phyloP scores from a whole-genome alignment of 768 basidiomycete species.

The Trametes elegans region DNA sequence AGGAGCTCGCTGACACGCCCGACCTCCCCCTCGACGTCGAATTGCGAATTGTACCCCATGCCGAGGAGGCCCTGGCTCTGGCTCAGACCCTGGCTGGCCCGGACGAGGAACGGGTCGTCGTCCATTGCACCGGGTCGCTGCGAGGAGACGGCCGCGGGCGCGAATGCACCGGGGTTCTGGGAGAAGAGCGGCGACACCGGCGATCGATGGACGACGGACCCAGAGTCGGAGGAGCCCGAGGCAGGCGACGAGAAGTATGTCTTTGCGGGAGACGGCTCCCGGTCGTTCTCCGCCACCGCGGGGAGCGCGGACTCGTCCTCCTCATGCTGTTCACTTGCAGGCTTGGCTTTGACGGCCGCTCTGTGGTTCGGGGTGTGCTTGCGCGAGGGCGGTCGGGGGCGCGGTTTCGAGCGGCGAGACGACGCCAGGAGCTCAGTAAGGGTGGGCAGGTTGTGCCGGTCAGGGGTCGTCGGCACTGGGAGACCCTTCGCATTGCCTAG shows the following conservation, averaged over 20 bases:
- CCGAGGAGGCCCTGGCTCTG: slow-evolving; percentile 26
- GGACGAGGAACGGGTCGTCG: slow-evolving; percentile 11
- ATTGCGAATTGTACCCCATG: slow-evolving; percentile 55
- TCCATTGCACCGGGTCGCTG: slow-evolving; percentile 26
- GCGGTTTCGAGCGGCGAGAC: slow-evolving; percentile 35
- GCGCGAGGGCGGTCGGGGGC: slow-evolving; percentile 31
- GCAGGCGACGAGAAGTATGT: slow-evolving; percentile 39
- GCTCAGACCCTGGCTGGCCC: not conserved
- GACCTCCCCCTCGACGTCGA: slow-evolving; percentile 54
- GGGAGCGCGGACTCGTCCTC: slow-evolving; percentile 14
- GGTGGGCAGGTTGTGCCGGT: slow-evolving; percentile 36
- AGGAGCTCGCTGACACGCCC: slow-evolving; percentile 53
- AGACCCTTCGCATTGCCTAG: slow-evolving; percentile 26
- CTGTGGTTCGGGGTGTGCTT: slow-evolving; percentile 18
- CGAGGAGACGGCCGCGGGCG: slow-evolving; percentile 38
- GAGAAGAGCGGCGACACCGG: slow-evolving; percentile 36
- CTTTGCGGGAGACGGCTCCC: slow-evolving; percentile 32
- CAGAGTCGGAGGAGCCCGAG: slow-evolving; percentile 29
- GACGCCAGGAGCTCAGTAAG: slow-evolving; percentile 46
- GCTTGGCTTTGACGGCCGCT: not conserved
- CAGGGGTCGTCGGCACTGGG: slow-evolving; percentile 27
- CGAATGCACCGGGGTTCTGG: slow-evolving; percentile 36
- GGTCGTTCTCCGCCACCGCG: slow-evolving; percentile 3
- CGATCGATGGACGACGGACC: slow-evolving; percentile 29
- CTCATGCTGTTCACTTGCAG: not conserved